Evolutionary conservation across 2,329 filamentous ascomycete genomes (phyloP), one percentile per base, ranked within the genome.

Genomic region (Aspergillus quadrilineatus): DNA sequence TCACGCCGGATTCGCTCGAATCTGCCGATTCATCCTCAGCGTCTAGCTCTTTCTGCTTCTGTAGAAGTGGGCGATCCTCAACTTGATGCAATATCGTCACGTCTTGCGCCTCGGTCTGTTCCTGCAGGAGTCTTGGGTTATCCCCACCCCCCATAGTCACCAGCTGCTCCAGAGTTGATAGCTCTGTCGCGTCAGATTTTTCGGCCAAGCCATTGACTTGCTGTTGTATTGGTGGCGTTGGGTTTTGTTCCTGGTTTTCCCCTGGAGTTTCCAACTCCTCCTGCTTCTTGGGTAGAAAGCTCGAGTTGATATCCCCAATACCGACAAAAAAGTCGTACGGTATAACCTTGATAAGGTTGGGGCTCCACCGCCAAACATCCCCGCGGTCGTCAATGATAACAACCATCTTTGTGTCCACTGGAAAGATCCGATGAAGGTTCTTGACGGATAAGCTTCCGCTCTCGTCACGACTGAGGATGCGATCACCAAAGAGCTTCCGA

Each of bases 311-410:
- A 73, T 99, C 94, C 60, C 94, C 94, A 61, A 97, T 96, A 14
- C 94, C 94, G 56, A 95, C 90, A 77, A 97, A 99, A 75, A 99
- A 99, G 72, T 97, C 93, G 72, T 96, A 99, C 0, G 93, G 91
- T 1, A 87, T 87, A 34, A 99, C 94, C 71, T 96, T 96, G 77
- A 99, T 91, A 36, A 99, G 82, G 67, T 99, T 97, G 4, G 89
- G 85, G 65, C 89, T 88, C 81, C 96, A 97, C 64, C 88, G 85
- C 94, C 94, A 99, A 6, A 99, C 93, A 71, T 99, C 94, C 52
- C 91, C 91, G 64, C 94, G 85, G 74, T 99, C 94, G 70, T 99
- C 94, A 63, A 99, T 99, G 66, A 99, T 97, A 57, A 97, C 92
- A 0, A 97, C 95, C 94, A 99, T 99, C 74, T 96, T 93, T 5